Conservation (phyloP, 768 basidiomycete genomes). For the Astraeus odoratus region DNA sequence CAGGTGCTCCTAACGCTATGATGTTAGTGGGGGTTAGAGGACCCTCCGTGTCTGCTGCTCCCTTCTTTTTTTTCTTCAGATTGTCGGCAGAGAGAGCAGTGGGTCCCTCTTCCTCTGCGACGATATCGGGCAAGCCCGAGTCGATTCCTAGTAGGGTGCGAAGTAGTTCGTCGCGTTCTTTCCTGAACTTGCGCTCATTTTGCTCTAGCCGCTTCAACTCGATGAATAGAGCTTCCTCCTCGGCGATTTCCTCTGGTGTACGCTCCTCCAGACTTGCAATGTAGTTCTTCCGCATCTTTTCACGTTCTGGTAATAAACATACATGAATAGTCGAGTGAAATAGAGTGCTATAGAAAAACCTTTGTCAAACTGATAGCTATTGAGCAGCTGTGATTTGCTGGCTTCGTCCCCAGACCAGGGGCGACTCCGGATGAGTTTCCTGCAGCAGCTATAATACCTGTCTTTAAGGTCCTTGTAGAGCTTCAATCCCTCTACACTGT, state of each 20-base stretch:
- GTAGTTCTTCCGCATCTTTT: conserved; percentile 83
- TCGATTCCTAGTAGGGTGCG: conserved; percentile 81
- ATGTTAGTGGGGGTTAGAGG: conserved; percentile 30
- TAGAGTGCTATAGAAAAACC: conserved; percentile 33
- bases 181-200: conserved; percentile 80
- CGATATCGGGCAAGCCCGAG: conserved; percentile 71
- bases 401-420: conserved; percentile 82
- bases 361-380: conserved; percentile 83
- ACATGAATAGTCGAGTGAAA: background rate
- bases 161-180: conserved; percentile 82
- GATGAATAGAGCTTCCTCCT: conserved; percentile 92
- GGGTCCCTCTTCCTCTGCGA: conserved; percentile 54
- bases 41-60: conserved; percentile 25
- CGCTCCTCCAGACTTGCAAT: conserved; percentile 80
- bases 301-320: conserved; percentile 52
- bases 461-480: conserved; percentile 78
- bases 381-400: conserved; percentile 57
- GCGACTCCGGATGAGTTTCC: conserved; percentile 77
- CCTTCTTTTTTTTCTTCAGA: conserved; percentile 51
- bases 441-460: conserved; percentile 86
- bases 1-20: conserved; percentile 31
- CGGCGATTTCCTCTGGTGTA: conserved; percentile 83
- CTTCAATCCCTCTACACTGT: background rate
- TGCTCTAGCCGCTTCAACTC: conserved; percentile 95
- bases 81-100: conserved; percentile 39